Evolutionary conservation across 257 asterid genomes (phyloP).

Genomic region (Fraxinus cuspidata): DNA sequence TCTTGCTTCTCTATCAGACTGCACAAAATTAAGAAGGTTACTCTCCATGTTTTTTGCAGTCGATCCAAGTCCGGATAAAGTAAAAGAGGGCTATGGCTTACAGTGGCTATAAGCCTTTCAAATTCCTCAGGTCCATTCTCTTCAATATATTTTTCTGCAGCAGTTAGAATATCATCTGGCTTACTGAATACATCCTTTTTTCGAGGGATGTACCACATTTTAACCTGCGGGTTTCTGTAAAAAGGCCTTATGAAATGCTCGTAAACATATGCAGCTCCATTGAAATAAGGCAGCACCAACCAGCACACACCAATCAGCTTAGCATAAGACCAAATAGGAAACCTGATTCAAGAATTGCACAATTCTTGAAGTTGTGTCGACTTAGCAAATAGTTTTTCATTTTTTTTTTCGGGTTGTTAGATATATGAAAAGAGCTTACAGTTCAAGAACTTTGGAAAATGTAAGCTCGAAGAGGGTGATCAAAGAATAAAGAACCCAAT

Average conservation of each 20-base stretch:
- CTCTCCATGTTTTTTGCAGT: too few relatives aligned
- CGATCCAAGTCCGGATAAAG: too few relatives aligned
- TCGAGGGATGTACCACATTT: slow-evolving; percentile 68
- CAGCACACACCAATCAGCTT: slow-evolving; percentile 74
- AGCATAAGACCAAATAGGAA: slow-evolving; percentile 82
- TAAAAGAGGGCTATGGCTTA: slow-evolving; percentile 37
- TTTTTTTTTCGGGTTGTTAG: too few relatives aligned
- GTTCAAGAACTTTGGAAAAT: slow-evolving; percentile 64
- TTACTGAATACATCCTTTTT: slow-evolving; percentile 61
- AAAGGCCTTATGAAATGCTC: slow-evolving; percentile 77
- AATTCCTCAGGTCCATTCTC: slow-evolving; percentile 84
- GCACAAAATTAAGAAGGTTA: not conserved
- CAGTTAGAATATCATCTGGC: slow-evolving; percentile 70
- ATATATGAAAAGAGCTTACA: slow-evolving; percentile 42
- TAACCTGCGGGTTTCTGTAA: slow-evolving; percentile 68
- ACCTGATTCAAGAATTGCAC: slow-evolving; percentile 41
- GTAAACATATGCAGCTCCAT: slow-evolving; percentile 83
- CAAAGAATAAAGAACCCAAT: slow-evolving; percentile 90
- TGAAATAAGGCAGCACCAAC: slow-evolving; percentile 84
- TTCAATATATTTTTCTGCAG: slow-evolving; percentile 80
- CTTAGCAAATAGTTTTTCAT: not conserved
- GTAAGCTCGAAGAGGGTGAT: slow-evolving; percentile 84
- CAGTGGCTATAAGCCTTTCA: slow-evolving; percentile 80
- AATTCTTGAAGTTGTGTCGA: not conserved
- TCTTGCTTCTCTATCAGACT: slow-evolving; percentile 87